Evolutionary conservation across 1,284 basidiomycete species (phyloP), one percentile per base, ranked within the genome.

Genomic region (Fomitopsis palustris): DNA sequence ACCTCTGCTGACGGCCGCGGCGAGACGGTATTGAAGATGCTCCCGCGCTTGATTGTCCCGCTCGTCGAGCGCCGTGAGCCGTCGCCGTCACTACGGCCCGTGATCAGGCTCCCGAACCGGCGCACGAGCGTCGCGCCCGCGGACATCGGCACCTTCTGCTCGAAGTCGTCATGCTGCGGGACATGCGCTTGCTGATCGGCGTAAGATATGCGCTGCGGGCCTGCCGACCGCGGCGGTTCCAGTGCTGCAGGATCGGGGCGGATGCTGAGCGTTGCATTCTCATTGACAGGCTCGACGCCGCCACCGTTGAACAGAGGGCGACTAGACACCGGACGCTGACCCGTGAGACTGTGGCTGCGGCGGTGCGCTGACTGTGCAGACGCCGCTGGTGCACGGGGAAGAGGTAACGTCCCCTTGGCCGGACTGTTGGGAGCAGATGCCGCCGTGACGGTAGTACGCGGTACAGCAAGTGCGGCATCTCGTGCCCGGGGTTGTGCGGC

Each of bases 331-430:
- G 87, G 90, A 16, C 86, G 77, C 68, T 91, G 88, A 64, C 86
- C 49, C 12, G 49, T 90, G 66, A 93, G 78, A 68, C 87, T 90
- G 70, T 92, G 91, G 63, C 86, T 90, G 53, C 88, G 77, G 55
- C 83, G 78, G 70, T 90, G 89, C 10, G 83, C 85, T 51, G 84
- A 84, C 70, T 90, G 89, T 12, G 83, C 85, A 53, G 84, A 84
- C 21, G 83, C 84, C 23, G 86, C 85, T 4, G 88, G 86, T 5
- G 85, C 83, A 33, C 86, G 78, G 0, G 86, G 86, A 54, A 88
- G 61, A 2, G 73, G 68, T 45, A 68, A 59, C 1, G 70, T 67
- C 21, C 66, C 53, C 3, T 70, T 72, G 1, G 69, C 68, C 0
- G 75, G 69, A 1, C 71, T 65, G 6, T 54, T 35, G 17, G 72